A percentile compares a stretch with the other conserved stretches of the same genome.
These are phyloP conservation scores for Meyerozyma sp. DNA, from an alignment of 1,139 yeast genomes.

Conservation along the genomic window DNA sequence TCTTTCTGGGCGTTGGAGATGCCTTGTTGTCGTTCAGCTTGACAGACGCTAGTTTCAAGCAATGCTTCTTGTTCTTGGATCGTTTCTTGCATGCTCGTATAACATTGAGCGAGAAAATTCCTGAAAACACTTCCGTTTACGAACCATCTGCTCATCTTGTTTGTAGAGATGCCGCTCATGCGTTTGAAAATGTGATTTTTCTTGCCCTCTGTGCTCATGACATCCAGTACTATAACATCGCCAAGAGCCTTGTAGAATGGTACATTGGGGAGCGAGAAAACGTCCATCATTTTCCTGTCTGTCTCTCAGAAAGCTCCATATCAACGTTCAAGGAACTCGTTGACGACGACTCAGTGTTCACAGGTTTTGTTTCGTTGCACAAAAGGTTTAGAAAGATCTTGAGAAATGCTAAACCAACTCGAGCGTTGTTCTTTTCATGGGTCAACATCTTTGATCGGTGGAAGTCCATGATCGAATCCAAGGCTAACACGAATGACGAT, in stretches of 20 bases:
- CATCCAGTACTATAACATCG: constrained; percentile 48
- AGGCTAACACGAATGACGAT: constrained; percentile 22
- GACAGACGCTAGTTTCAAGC: constrained; percentile 34
- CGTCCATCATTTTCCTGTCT: constrained; percentile 5
- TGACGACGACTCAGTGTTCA: constrained; percentile 56
- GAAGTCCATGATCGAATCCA: constrained; percentile 29
- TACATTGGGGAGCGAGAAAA: constrained; percentile 32
- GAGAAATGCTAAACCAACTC: constrained; percentile 54
- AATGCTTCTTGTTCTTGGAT: constrained; percentile 33
- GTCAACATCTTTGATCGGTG: constrained; percentile 52
- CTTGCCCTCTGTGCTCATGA: constrained; percentile 54
- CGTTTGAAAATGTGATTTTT: constrained; percentile 43
- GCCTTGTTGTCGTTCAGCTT: constrained; percentile 30
- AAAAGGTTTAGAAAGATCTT: constrained; percentile 57
- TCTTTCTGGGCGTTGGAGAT: constrained; percentile 33
- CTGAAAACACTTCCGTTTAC: constrained; percentile 19
- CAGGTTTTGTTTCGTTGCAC: constrained; percentile 75
- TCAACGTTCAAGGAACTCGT: constrained; percentile 47
- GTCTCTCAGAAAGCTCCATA: constrained; percentile 16
- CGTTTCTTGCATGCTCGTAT: constrained; percentile 23
- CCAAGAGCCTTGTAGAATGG: constrained; percentile 44
- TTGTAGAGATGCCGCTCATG: constrained; percentile 18
- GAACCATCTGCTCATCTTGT: constrained; percentile 14
- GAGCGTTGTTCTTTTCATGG: constrained; percentile 61
- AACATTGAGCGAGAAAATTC: constrained; percentile 15